A percentile compares a stretch with the other conserved stretches of the same genome.
Evolutionary conservation across 192 early-diverging fungal genomes (phyloP).

Genomic region (Coemansia sp.): DNA sequence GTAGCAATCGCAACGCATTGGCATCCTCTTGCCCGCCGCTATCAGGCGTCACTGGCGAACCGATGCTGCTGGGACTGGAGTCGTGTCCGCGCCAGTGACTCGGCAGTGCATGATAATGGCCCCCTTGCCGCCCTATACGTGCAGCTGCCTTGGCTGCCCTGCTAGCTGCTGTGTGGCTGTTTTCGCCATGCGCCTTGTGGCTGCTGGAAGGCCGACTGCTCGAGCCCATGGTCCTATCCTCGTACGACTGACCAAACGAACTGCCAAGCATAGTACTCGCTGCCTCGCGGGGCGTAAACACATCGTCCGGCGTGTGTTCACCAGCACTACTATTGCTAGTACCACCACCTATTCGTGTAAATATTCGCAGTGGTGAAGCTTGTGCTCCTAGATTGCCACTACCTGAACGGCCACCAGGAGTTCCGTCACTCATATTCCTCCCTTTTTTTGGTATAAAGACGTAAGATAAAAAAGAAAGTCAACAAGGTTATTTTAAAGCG

Average conservation of each 20-base stretch:
- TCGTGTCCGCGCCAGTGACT: conserved; percentile 54
- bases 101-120: conserved; percentile 48
- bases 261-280: conserved; percentile 30
- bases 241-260: conserved; percentile 24
- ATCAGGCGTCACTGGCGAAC: conserved; percentile 50
- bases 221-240: conserved; percentile 12
- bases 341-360: conserved; percentile 20
- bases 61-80: conserved; percentile 43
- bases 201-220: conserved; percentile 5
- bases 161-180: not conserved
- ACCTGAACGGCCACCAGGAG: conserved; percentile 18
- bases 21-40: conserved; percentile 24
- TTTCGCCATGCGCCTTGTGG: conserved; percentile 5
- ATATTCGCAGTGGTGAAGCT: conserved; percentile 46
- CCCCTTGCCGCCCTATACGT: conserved; percentile 31
- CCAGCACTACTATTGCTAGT: conserved; percentile 13
- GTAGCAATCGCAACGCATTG: conserved; percentile 4
- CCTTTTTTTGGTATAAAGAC: not conserved
- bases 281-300: conserved; percentile 21
- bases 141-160: conserved; percentile 11
- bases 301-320: conserved; percentile 20
- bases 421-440: conserved; percentile 37
- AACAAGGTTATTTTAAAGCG: not conserved
- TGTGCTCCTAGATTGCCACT: conserved; percentile 28
- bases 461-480: not conserved